A percentile compares a stretch with the other conserved stretches of the same genome.
Evolutionary conservation across 2,329 filamentous ascomycete species (phyloP).

Genomic region (Stylonectria norvegica): DNA sequence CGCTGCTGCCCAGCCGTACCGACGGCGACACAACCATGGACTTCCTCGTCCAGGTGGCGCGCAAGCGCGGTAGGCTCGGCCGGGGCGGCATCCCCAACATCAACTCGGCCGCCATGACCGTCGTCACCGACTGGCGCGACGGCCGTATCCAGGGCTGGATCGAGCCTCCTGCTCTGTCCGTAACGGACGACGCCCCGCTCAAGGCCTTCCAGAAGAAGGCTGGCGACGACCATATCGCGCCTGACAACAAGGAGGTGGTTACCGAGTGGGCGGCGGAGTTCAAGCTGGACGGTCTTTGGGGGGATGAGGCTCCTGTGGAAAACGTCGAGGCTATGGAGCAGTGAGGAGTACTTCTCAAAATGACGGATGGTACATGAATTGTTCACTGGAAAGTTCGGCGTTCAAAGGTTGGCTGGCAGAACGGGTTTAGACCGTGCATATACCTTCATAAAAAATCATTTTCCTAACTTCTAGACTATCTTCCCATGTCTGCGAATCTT

Average conservation of each 20-base stretch:
- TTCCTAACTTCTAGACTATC: constrained; percentile 22
- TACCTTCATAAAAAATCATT: constrained; percentile 26
- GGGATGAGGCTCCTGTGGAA: constrained; percentile 49
- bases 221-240: constrained; percentile 44
- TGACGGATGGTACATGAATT: constrained; percentile 28
- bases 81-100: constrained; percentile 89
- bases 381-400: constrained; percentile 31
- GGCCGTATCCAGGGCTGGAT: constrained; percentile 92
- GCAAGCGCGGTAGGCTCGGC: constrained; percentile 85
- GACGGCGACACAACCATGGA: constrained; percentile 79
- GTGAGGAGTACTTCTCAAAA: constrained; percentile 29
- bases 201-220: constrained; percentile 36
- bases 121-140: constrained; percentile 95
- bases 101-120: constrained; percentile 80
- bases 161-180: constrained; percentile 66
- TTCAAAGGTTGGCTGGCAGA: constrained; percentile 32
- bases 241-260: constrained; percentile 82
- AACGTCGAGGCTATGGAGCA: constrained; percentile 51
- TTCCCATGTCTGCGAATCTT: too few relatives aligned
- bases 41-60: constrained; percentile 90
- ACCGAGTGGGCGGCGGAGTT: constrained; percentile 93
- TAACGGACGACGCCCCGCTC: constrained; percentile 38
- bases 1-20: constrained; percentile 63
- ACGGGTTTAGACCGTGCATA: constrained; percentile 28
- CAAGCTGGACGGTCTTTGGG: constrained; percentile 90